A percentile compares a stretch with the other conserved stretches of the same genome.
Conservation (phyloP, 345 rosid species). For the Arabidopsis thaliana region DNA sequence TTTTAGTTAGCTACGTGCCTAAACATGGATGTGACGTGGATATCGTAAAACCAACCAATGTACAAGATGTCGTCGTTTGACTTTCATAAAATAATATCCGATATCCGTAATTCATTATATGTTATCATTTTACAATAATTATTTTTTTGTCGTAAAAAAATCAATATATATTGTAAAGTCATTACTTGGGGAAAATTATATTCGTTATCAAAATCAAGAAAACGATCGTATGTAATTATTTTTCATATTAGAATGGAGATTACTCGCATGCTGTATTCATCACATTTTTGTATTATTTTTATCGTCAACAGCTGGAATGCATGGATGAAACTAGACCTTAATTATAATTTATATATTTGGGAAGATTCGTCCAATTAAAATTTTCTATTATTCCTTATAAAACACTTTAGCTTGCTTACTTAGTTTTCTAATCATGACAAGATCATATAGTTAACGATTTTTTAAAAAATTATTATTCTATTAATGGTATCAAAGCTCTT, state of each 20-base stretch:
- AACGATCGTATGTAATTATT: background rate
- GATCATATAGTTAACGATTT: background rate
- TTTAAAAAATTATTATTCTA: background rate
- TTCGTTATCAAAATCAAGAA: background rate
- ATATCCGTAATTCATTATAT: background rate
- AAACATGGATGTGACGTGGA: conserved; percentile 30
- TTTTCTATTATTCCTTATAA: conserved; percentile 4
- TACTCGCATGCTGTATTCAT: conserved; percentile 28
- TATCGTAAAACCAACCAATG: conserved; percentile 38
- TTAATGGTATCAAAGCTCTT: background rate
- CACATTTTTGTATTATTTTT: conserved; percentile 13
- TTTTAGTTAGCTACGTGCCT: conserved; percentile 24
- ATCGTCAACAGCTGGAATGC: conserved; percentile 28
- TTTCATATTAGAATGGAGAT: background rate
- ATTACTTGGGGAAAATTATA: background rate
- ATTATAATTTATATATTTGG: background rate
- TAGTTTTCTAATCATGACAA: conserved; percentile 20
- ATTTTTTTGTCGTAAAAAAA: too few species aligned
- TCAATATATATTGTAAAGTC: conserved; percentile 13
- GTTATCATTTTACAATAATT: too few species aligned
- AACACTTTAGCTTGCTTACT: conserved; percentile 1
- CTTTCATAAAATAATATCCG: conserved; percentile 27
- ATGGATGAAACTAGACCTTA: conserved; percentile 20
- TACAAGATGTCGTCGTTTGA: conserved; percentile 35
- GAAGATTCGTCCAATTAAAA: conserved; percentile 19